phyloP scores from a whole-genome alignment of 345 rosid genomes.

The Linum tenue region DNA sequence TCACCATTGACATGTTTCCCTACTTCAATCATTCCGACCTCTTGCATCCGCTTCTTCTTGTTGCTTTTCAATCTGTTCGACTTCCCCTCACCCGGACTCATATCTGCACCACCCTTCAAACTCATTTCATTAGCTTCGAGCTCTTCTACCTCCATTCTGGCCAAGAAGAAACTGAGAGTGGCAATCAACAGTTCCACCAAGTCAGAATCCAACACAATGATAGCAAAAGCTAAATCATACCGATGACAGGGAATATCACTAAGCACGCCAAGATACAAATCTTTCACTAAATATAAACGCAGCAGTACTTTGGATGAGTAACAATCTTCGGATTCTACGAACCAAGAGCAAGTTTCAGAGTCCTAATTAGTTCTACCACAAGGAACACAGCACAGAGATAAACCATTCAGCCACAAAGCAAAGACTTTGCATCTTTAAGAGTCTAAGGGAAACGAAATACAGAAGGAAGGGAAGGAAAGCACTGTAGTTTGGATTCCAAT shows the following conservation, averaged over 20 bases:
- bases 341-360: no score
- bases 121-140: neutral
- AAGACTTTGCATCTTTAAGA: no score
- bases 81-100: neutral
- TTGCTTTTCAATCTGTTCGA: conserved; percentile 5
- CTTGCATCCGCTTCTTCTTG: conserved; percentile 1
- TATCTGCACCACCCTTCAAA: conserved; percentile 6
- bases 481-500: no score
- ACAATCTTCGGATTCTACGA: no score
- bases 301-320: no score
- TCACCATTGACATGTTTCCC: conserved; percentile 3
- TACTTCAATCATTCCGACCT: neutral
- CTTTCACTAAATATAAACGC: neutral
- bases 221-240: neutral
- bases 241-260: neutral
- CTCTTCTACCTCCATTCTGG: conserved; percentile 18
- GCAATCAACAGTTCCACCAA: neutral
- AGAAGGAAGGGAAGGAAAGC: no score
- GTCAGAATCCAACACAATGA: neutral
- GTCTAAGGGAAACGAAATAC: no score
- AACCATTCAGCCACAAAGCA: no score
- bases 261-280: no score
- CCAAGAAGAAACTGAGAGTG: neutral
- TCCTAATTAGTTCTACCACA: no score
- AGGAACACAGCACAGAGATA: no score